A percentile compares a stretch with the other conserved stretches of the same genome.
Evolutionary conservation across 495 filamentous ascomycete genomes (phyloP).

Genomic region (Penicillium mononematosum): DNA sequence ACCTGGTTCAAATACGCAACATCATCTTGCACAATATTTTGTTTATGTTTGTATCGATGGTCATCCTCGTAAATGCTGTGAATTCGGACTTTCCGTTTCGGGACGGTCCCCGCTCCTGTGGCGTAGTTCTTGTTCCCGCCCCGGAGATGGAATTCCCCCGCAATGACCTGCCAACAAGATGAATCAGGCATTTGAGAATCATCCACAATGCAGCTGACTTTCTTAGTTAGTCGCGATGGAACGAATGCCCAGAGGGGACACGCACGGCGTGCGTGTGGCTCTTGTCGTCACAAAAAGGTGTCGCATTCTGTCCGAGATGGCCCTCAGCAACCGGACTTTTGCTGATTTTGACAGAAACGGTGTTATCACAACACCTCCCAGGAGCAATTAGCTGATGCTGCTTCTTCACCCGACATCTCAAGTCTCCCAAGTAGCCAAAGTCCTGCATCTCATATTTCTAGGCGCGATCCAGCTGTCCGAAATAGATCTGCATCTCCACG

Average conservation of each 20-base stretch:
- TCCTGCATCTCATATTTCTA: not conserved
- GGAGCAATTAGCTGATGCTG: not conserved
- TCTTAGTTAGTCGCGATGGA: constrained; percentile 19
- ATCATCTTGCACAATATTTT: too few relatives aligned
- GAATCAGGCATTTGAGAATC: not conserved
- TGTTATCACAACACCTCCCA: constrained; percentile 17
- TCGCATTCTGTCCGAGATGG: not conserved
- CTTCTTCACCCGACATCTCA: not conserved
- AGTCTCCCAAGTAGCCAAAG: not conserved
- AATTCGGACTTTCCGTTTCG: constrained; percentile 2
- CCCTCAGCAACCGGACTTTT: not conserved
- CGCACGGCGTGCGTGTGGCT: constrained; percentile 15
- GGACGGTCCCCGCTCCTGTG: constrained; percentile 7
- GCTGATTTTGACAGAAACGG: constrained; percentile 22
- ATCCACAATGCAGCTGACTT: constrained; percentile 25
- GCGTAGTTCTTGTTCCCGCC: constrained; percentile 2
- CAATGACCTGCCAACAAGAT: not conserved
- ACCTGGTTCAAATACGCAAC: too few relatives aligned
- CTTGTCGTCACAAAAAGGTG: constrained; percentile 27
- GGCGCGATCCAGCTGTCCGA: not conserved
- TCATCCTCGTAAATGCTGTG: not conserved
- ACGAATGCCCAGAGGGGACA: constrained; percentile 21
- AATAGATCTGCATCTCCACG: constrained; percentile 11
- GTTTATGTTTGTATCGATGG: too few relatives aligned
- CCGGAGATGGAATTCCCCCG: not conserved